A percentile compares a stretch with the other conserved stretches of the same genome.
phyloP scores from a whole-genome alignment of 164 flowering plant species.

The Vitis cinerea region DNA sequence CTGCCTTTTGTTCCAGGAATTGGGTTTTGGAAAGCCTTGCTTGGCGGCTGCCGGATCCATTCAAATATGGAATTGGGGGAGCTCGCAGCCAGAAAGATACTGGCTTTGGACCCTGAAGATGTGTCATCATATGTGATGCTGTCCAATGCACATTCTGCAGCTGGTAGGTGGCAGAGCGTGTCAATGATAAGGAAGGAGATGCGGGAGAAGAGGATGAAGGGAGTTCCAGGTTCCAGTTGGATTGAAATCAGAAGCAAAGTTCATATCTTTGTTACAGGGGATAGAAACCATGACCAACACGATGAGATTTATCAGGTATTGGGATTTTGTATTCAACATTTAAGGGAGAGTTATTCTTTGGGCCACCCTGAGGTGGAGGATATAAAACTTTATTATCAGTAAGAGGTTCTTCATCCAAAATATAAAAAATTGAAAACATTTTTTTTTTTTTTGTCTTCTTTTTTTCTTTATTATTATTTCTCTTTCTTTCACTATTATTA shows the following conservation, averaged over 20 bases:
- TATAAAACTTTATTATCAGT: too few species aligned
- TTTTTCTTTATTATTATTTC: too few species aligned
- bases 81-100: slow-evolving; percentile 47
- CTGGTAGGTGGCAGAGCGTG: slow-evolving; percentile 61
- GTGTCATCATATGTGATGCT: slow-evolving; percentile 74
- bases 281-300: slow-evolving; percentile 34
- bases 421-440: too few species aligned
- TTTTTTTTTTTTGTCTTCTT: too few species aligned
- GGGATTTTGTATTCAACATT: slow-evolving; percentile 30
- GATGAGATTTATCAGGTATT: slow-evolving; percentile 45
- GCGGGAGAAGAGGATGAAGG: slow-evolving; percentile 54
- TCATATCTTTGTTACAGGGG: slow-evolving; percentile 59
- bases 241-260: slow-evolving; percentile 54
- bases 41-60: slow-evolving; percentile 78
- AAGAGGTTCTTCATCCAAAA: too few species aligned
- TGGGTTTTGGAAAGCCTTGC: slow-evolving; percentile 90
- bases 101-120: slow-evolving; percentile 62
- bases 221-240: slow-evolving; percentile 83
- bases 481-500: too few species aligned
- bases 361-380: neutral
- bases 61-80: slow-evolving; percentile 58
- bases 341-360: slow-evolving; percentile 20
- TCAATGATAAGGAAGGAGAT: slow-evolving; percentile 57
- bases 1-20: slow-evolving; percentile 77
- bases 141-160: slow-evolving; percentile 68